A percentile compares a stretch with the other conserved stretches of the same genome.
Evolutionary conservation across 2,329 filamentous ascomycete species (phyloP).

Genomic region (Exophiala bonariae): DNA sequence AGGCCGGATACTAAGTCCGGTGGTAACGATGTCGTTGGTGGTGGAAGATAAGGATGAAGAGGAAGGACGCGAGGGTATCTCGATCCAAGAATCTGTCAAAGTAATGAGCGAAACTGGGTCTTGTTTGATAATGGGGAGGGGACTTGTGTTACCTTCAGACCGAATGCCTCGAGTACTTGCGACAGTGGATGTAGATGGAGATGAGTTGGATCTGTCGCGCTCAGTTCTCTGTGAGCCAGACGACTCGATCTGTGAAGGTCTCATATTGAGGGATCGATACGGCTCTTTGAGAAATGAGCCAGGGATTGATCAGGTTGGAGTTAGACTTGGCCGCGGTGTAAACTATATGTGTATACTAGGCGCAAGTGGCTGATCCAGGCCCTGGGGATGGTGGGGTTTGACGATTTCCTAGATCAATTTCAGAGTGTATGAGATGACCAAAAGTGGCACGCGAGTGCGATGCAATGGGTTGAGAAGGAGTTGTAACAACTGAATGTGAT

Average conservation of each 20-base stretch:
- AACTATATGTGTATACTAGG: too few relatives aligned
- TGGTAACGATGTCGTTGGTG: slow-evolving; percentile 80
- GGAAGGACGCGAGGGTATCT: slow-evolving; percentile 88
- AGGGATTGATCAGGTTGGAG: too few relatives aligned
- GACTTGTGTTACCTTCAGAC: slow-evolving; percentile 26
- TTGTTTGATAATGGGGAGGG: slow-evolving; percentile 14
- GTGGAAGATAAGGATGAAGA: slow-evolving; percentile 85
- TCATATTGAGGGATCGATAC: slow-evolving; percentile 15
- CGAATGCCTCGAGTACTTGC: slow-evolving; percentile 22
- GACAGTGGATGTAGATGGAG: slow-evolving; percentile 6
- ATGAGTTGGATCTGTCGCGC: slow-evolving; percentile 11
- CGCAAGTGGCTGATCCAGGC: too few relatives aligned
- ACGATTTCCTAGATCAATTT: too few relatives aligned
- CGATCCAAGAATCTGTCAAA: slow-evolving; percentile 87
- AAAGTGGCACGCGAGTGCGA: too few relatives aligned
- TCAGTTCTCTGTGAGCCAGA: slow-evolving; percentile 20
- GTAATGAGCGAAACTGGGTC: slow-evolving; percentile 45
- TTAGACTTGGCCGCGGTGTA: too few relatives aligned
- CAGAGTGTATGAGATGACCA: too few relatives aligned
- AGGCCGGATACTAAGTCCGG: slow-evolving; percentile 72
- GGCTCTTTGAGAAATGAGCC: too few relatives aligned
- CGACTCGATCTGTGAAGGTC: slow-evolving; percentile 21
- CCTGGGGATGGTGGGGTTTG: too few relatives aligned
- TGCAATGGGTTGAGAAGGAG: too few relatives aligned
- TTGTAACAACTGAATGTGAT: too few relatives aligned